A percentile compares a stretch with the other conserved stretches of the same genome.
These are phyloP conservation scores for Diaporthe aspalathi DNA, from an alignment of 2,329 filamentous ascomycete species.

Conservation along the genomic window DNA sequence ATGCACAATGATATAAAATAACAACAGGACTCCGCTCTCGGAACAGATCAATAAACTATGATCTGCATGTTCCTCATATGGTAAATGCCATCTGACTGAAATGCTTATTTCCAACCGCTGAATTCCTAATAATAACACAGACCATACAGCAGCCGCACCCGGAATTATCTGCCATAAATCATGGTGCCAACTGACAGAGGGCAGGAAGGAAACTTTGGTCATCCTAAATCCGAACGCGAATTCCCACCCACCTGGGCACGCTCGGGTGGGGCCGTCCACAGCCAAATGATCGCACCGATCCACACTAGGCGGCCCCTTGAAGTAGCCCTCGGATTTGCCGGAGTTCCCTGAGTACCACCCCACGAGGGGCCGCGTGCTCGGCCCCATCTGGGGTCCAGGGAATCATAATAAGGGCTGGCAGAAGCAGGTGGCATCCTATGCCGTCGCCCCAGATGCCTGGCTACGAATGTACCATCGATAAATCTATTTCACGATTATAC, in stretches of 20 bases:
- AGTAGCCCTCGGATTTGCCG: conserved; percentile 26
- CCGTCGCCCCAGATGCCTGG: not conserved
- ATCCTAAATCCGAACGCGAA: conserved; percentile 5
- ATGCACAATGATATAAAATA: not conserved
- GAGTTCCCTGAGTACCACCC: not conserved
- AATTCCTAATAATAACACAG: too few relatives aligned
- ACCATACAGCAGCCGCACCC: not conserved
- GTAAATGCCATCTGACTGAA: not conserved
- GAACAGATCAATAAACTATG: not conserved
- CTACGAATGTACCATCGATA: not conserved
- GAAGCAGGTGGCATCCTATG: not conserved
- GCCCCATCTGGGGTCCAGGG: conserved; percentile 8
- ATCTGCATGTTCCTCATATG: too few relatives aligned
- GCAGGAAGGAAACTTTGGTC: too few relatives aligned
- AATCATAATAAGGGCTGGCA: conserved; percentile 1
- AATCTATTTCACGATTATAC: not conserved
- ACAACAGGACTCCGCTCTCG: not conserved
- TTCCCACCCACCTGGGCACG: too few relatives aligned
- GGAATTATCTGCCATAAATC: not conserved
- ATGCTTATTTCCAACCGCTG: not conserved
- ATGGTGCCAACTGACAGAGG: not conserved
- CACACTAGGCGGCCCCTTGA: conserved; percentile 1
- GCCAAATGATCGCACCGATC: not conserved
- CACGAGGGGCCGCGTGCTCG: conserved; percentile 19
- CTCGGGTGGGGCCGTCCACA: conserved; percentile 10